Conservation (phyloP, 2,329 filamentous ascomycete species). For the Exophiala sideris region DNA sequence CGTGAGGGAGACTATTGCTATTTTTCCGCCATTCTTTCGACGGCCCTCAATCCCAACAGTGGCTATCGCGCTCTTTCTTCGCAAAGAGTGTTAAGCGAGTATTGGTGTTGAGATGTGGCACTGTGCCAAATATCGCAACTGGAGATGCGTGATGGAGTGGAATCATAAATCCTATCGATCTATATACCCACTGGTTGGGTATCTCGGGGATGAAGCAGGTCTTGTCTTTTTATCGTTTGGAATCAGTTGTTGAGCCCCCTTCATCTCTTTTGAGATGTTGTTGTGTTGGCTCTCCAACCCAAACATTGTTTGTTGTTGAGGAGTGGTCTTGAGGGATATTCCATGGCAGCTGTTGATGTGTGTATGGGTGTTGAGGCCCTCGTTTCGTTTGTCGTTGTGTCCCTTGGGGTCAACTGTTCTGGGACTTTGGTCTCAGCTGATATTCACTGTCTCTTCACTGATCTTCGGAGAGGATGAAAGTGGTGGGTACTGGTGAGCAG, state of each 20-base stretch:
- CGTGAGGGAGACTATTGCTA: constrained; percentile 10
- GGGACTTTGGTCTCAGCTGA: constrained; percentile 10
- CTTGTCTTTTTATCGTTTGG: constrained; percentile 19
- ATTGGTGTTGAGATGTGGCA: constrained; percentile 18
- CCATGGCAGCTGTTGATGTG: constrained; percentile 22
- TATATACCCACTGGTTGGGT: constrained; percentile 20
- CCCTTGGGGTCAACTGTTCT: constrained; percentile 3
- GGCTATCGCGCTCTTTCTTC: constrained; percentile 17
- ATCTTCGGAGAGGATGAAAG: constrained; percentile 26
- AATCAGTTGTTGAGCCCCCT: constrained; percentile 19
- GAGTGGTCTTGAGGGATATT: constrained; percentile 25
- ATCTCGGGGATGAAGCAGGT: constrained; percentile 30
- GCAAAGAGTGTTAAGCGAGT: constrained; percentile 21
- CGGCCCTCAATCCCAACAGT: constrained; percentile 21
- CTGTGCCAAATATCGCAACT: constrained; percentile 26
- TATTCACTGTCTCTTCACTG: constrained; percentile 17
- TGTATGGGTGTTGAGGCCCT: constrained; percentile 25
- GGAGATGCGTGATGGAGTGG: constrained; percentile 32
- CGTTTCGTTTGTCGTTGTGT: constrained; percentile 11
- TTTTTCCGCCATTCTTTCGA: constrained; percentile 23
- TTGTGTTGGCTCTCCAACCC: constrained; percentile 19
- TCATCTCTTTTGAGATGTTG: constrained; percentile 11
- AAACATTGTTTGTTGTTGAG: constrained; percentile 21
- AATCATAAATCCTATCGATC: constrained; percentile 30
- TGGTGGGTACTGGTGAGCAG: constrained; percentile 5